Conservation (phyloP, 805 yeast species). For the Zygosaccharomyces rouxii region DNA sequence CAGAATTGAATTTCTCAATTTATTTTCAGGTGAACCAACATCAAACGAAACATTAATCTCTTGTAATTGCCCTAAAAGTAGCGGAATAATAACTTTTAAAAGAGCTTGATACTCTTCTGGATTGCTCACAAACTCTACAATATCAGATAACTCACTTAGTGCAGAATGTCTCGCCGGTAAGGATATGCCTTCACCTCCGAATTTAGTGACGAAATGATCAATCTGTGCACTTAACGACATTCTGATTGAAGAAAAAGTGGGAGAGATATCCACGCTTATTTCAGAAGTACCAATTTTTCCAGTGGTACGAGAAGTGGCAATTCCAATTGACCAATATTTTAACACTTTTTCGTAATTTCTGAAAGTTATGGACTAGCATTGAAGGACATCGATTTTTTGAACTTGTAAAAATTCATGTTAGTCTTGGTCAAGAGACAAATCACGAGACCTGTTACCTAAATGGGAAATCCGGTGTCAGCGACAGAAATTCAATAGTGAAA, state of each 20-base stretch:
- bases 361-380: neutral
- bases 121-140: constrained; percentile 77
- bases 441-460: constrained; percentile 23
- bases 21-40: constrained; percentile 65
- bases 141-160: constrained; percentile 78
- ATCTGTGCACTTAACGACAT: constrained; percentile 47
- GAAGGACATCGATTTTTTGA: constrained; percentile 7
- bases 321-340: neutral
- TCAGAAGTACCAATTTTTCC: neutral
- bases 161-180: constrained; percentile 59
- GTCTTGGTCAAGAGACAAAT: constrained; percentile 12
- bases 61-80: constrained; percentile 57
- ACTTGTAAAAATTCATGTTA: constrained; percentile 9
- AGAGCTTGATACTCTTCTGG: constrained; percentile 79
- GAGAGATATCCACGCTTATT: neutral
- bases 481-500: neutral
- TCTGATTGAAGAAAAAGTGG: neutral
- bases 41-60: constrained; percentile 69
- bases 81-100: constrained; percentile 63
- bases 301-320: neutral
- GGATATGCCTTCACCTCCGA: constrained; percentile 52
- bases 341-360: neutral
- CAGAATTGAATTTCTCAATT: constrained; percentile 67
- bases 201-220: constrained; percentile 62
- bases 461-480: constrained; percentile 15